Evolutionary conservation across 2,329 filamentous ascomycete species (phyloP).

Genomic region (Penicillium sp.): DNA sequence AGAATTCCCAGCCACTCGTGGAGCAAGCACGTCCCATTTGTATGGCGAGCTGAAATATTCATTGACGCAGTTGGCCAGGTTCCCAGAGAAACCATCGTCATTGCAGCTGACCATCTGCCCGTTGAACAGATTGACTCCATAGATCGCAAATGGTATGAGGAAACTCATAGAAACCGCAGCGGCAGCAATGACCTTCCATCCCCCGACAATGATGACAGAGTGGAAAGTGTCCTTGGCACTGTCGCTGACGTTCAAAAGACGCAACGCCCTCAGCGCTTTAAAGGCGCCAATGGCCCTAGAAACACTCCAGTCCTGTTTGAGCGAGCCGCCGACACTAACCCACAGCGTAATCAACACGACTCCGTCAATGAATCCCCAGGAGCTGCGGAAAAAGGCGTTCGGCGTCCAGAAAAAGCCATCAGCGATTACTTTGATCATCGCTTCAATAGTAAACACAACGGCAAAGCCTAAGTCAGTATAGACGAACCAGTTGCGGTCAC

Average conservation of each 20-base stretch:
- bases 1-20: slow-evolving; percentile 74
- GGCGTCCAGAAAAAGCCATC: slow-evolving; percentile 96
- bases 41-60: slow-evolving; percentile 77
- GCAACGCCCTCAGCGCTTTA: slow-evolving; percentile 88
- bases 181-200: slow-evolving; percentile 88
- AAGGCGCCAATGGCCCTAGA: slow-evolving; percentile 93
- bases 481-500: slow-evolving; percentile 83
- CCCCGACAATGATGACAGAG: slow-evolving; percentile 88
- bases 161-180: slow-evolving; percentile 92
- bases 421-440: slow-evolving; percentile 86
- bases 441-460: slow-evolving; percentile 79
- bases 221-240: slow-evolving; percentile 96
- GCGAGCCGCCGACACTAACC: slow-evolving; percentile 85
- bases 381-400: slow-evolving; percentile 93
- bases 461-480: slow-evolving; percentile 92
- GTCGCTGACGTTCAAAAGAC: slow-evolving; percentile 91
- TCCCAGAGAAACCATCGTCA: slow-evolving; percentile 59
- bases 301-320: slow-evolving; percentile 77
- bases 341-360: slow-evolving; percentile 89
- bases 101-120: slow-evolving; percentile 80
- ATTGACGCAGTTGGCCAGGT: slow-evolving; percentile 70
- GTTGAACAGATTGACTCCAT: slow-evolving; percentile 88
- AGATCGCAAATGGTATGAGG: slow-evolving; percentile 93
- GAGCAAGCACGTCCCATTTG: slow-evolving; percentile 80
- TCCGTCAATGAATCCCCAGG: slow-evolving; percentile 94